Evolutionary conservation across 2,329 filamentous ascomycete species (phyloP), one percentile per base, ranked within the genome.

Genomic region (Penicillium nordicum): DNA sequence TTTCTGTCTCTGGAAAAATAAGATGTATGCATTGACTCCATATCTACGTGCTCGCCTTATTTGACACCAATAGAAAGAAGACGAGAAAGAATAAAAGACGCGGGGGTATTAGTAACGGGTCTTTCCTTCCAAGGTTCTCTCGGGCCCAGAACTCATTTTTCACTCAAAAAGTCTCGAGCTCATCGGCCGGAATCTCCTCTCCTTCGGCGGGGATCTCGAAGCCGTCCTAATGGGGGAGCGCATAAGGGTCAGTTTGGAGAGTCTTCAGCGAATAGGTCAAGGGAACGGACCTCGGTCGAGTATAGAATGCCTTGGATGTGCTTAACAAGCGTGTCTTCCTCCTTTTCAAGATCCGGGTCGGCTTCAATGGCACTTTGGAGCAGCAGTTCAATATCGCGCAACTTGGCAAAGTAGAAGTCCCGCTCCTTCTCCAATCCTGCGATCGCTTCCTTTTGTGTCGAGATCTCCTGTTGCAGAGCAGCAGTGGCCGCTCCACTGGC

Each of bases 351-450:
- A 77, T 96, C 88, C 0, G 92, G 92, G 64, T 97, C 90, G 61
- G 91, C 89, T 67, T 99, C 94, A 70, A 95, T 88, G 11, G 92
- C 92, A 69, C 90, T 89, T 79, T 99, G 94, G 53, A 99, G 84
- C 68, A 99, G 80, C 63, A 99, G 80, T 78, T 99, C 94, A 67
- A 99, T 99, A 72, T 99, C 94, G 57, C 94, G 85, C 63, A 99
- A 83, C 82, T 99, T 99, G 83, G 90, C 95, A 78, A 99, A 99
- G 82, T 99, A 99, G 74, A 99, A 99, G 75, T 99, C 94, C 48
- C 94, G 85, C 80, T 99, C 94, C 67, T 94, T 88, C 82, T 99
- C 94, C 41, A 99, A 82, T 1, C 94, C 94, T 12, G 85, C 82
- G n/a, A 99, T 93, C 0, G 91, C 96, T 79, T 97, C 93, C 82